phyloP scores from a whole-genome alignment of 257 asterid species.

The Solanum chilense region DNA sequence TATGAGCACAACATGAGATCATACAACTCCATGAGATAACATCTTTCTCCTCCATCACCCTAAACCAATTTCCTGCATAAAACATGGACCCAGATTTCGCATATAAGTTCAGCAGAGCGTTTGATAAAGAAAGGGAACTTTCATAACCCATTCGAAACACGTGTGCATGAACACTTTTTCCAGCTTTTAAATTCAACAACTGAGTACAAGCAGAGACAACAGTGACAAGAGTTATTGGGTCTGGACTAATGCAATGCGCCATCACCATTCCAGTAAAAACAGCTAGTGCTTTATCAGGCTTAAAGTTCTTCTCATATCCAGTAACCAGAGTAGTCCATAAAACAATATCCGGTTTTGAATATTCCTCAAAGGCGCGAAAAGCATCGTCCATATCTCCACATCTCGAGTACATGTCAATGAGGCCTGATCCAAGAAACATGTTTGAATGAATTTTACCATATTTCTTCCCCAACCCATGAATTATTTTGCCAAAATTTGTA shows the following conservation, averaged over 20 bases:
- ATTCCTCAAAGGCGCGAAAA: constrained; percentile 44
- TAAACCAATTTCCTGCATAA: constrained; percentile 37
- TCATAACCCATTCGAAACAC: constrained; percentile 28
- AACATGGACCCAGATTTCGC: constrained; percentile 34
- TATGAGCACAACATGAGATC: constrained; percentile 66
- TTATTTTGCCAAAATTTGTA: constrained; percentile 25
- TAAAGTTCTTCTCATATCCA: constrained; percentile 46
- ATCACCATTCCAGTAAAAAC: constrained; percentile 27
- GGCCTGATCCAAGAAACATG: constrained; percentile 57
- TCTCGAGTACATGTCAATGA: constrained; percentile 54
- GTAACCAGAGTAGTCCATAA: constrained; percentile 58
- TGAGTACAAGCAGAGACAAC: constrained; percentile 61
- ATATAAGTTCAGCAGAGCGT: constrained; percentile 50
- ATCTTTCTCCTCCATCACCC: constrained; percentile 48
- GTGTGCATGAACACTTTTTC: constrained; percentile 58
- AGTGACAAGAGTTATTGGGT: constrained; percentile 39
- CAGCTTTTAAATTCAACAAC: constrained; percentile 28
- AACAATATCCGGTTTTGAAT: constrained; percentile 49
- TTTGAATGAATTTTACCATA: constrained; percentile 12
- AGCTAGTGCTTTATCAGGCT: constrained; percentile 31
- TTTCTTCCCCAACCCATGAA: constrained; percentile 59
- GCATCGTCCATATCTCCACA: constrained; percentile 56
- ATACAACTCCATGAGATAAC: constrained; percentile 75
- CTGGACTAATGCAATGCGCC: constrained; percentile 16
- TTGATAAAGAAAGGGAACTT: constrained; percentile 26